Percentiles rank a stretch among this genome's conserved stretches.
Evolutionary conservation across 2,329 filamentous ascomycete species (phyloP).

Genomic region (Fusarium hainanense): DNA sequence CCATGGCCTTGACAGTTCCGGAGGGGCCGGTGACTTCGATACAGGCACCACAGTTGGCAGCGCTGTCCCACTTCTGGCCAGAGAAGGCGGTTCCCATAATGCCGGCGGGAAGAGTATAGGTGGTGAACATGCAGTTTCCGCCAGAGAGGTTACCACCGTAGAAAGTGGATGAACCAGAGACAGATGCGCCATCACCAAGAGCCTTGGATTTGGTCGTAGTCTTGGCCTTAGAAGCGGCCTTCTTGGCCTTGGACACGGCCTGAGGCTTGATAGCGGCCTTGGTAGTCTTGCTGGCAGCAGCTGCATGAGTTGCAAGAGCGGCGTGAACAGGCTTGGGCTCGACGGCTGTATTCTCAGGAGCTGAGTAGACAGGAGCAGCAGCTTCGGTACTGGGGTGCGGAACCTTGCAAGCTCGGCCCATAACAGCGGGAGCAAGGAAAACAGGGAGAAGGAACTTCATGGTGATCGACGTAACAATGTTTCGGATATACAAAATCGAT

Average conservation of each 20-base stretch:
- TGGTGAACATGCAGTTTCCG: conserved; percentile 72
- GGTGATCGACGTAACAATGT: conserved; percentile 20
- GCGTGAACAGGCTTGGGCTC: conserved; percentile 16
- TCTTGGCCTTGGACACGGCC: background rate
- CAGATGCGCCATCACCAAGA: conserved; percentile 11
- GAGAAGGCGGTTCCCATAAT: conserved; percentile 72
- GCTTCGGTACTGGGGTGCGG: conserved; percentile 13
- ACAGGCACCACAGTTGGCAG: conserved; percentile 70
- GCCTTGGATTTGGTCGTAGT: background rate
- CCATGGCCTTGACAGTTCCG: conserved; percentile 72
- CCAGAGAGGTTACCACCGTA: conserved; percentile 67
- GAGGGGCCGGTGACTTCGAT: conserved; percentile 67
- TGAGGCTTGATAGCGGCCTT: background rate
- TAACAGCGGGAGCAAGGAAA: conserved; percentile 42
- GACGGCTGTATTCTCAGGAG: conserved; percentile 15
- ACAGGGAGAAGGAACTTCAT: conserved; percentile 45
- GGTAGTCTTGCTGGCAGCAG: background rate
- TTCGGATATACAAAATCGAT: conserved; percentile 7
- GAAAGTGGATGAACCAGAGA: conserved; percentile 54
- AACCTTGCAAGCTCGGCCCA: conserved; percentile 42
- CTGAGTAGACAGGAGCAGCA: conserved; percentile 5
- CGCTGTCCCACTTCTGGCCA: conserved; percentile 65
- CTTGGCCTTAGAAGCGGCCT: background rate
- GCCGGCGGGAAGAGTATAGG: conserved; percentile 68
- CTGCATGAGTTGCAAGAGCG: conserved; percentile 26